Evolutionary conservation across 2,329 filamentous ascomycete genomes (phyloP), one percentile per base, ranked within the genome.

Genomic region (Exophiala sp.): DNA sequence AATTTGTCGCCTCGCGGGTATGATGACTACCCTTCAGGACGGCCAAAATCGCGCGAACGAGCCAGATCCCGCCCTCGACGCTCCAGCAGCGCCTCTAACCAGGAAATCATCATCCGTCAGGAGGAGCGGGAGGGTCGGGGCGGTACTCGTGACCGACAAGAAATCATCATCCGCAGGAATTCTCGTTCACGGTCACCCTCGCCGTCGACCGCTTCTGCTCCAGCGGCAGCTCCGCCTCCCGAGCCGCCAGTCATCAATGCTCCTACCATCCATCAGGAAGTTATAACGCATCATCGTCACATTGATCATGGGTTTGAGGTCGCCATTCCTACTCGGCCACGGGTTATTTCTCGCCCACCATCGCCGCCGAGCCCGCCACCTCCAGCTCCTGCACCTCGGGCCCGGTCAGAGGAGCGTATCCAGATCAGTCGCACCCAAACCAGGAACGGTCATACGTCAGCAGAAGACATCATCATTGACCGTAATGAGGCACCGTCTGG

Each of bases 281-380:
- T 95, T 51, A 90, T 94, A 58, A 94, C 88, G 0, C 87, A 93
- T 68, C 91, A 93, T 65, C 79, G 83, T 50, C 86, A 91, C 63
- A 85, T 94, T 60, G 86, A 95, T 63, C 88, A 95, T 69, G 89
- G 86, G 88, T 60, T 55, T 39, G 58, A 61, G 43, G 47, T 61
- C 16, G 34, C 47, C 4, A 49, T 58, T 30, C 48, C 54, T 11
- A 48, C 59, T 73, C 65, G 81, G 67, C 27, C 50, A 32, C 44
- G 51, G n/a, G 48, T 45, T 18, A 48, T 48, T 29, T 54, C 46
- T 18, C 43, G 41, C 11, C 49, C 70, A 19, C 73, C 72, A 14
- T 71, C 68, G 7, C 72, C 72, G 22, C 64, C 64, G 21, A 66
- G 64, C 22, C 61, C 64, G 29, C 68, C 67, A 23, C 62, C 61